Evolutionary conservation across 352 stramenopile species (phyloP).

Genomic region (Elongisporangium senticosum): DNA sequence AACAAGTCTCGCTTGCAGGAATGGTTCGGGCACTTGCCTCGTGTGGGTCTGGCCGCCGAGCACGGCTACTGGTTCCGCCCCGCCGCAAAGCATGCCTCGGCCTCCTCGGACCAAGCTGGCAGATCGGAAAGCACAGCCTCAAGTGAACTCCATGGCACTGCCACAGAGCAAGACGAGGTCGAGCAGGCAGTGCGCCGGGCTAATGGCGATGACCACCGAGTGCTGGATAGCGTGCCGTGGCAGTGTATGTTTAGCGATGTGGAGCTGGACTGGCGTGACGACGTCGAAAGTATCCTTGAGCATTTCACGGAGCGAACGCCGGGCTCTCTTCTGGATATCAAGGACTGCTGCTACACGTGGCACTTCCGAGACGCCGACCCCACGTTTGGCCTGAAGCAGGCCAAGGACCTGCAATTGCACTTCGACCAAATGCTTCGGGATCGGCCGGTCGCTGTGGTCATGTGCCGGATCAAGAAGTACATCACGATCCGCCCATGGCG

Average conservation of each 20-base stretch:
- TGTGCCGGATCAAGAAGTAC: constrained; percentile 88
- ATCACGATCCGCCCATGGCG: constrained; percentile 81
- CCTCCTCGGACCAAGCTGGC: constrained; percentile 2
- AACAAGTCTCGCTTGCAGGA: constrained; percentile 71
- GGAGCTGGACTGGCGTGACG: constrained; percentile 67
- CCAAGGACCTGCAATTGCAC: constrained; percentile 86
- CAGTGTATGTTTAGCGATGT: constrained; percentile 82
- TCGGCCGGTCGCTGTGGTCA: constrained; percentile 76
- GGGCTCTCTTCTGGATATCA: constrained; percentile 78
- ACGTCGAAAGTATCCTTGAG: constrained; percentile 81
- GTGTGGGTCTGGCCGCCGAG: constrained; percentile 71
- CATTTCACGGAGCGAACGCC: constrained; percentile 86
- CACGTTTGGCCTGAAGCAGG: constrained; percentile 81
- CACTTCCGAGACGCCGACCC: constrained; percentile 84
- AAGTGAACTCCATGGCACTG: constrained; percentile 1
- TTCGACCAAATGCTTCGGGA: constrained; percentile 88
- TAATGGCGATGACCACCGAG: neutral
- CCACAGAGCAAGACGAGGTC: constrained; percentile 4
- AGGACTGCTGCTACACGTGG: constrained; percentile 86
- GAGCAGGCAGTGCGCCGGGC: neutral
- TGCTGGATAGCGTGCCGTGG: constrained; percentile 45
- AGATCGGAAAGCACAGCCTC: too few species aligned
- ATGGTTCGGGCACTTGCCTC: constrained; percentile 78
- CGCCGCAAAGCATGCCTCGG: constrained; percentile 44
- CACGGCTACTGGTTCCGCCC: constrained; percentile 80